A percentile compares a stretch with the other conserved stretches of the same genome.
These are phyloP conservation scores for Phytophthora fragariae DNA, from an alignment of 352 stramenopile species.

Conservation along the genomic window DNA sequence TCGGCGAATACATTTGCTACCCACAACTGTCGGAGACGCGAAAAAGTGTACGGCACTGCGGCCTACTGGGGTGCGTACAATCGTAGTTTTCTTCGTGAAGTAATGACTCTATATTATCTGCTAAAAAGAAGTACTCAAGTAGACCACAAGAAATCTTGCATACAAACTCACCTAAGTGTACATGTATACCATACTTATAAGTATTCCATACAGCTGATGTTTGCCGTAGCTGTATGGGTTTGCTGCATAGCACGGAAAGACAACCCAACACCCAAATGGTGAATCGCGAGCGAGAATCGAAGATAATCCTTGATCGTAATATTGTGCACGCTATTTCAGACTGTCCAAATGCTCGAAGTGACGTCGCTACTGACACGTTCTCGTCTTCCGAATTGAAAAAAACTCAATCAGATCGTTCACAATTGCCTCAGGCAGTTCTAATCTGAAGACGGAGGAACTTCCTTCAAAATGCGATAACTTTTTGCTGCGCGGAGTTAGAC, in stretches of 20 bases:
- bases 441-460: not conserved
- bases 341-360: not conserved
- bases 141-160: not conserved
- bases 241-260: not conserved
- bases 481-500: not conserved
- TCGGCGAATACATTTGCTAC: slow-evolving; percentile 8
- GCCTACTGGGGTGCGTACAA: no score
- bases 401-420: not conserved
- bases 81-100: slow-evolving; percentile 3
- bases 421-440: not conserved
- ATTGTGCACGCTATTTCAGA: not conserved
- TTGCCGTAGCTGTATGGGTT: not conserved
- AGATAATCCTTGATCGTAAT: not conserved
- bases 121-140: not conserved
- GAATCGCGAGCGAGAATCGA: not conserved
- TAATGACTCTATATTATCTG: not conserved
- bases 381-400: not conserved
- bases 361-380: not conserved
- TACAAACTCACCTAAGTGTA: not conserved
- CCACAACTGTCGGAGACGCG: slow-evolving; percentile 4
- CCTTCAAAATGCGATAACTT: not conserved
- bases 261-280: not conserved
- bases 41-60: no score
- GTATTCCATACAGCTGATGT: not conserved
- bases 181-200: not conserved